These are phyloP conservation scores for Asterochloris erici DNA, from an alignment of 139 green algal species.

Conservation along the genomic window DNA sequence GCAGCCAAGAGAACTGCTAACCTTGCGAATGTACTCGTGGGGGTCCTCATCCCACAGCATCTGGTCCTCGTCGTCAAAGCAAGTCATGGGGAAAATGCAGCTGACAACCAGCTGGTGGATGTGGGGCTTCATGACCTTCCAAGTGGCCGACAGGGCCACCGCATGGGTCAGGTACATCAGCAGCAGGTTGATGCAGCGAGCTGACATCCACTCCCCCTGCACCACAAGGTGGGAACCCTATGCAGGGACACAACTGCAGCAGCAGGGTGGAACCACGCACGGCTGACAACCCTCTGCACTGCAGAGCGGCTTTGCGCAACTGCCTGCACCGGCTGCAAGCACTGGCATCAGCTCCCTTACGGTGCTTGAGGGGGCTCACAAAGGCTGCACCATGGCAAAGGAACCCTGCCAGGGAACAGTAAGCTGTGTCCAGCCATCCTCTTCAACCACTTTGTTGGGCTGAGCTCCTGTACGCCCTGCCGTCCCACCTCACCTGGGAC, in stretches of 20 bases:
- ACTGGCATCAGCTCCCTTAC: too few relatives aligned
- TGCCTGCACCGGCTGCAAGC: too few relatives aligned
- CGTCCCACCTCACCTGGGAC: too few relatives aligned
- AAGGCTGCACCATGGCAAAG: too few relatives aligned
- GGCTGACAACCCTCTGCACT: too few relatives aligned
- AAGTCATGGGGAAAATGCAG: slow-evolving; percentile 87
- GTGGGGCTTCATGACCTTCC: slow-evolving; percentile 78
- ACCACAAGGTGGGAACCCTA: not conserved
- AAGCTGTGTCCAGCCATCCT: too few relatives aligned
- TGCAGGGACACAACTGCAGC: not conserved
- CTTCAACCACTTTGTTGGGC: too few relatives aligned
- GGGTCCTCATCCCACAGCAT: slow-evolving; percentile 94
- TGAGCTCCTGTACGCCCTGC: too few relatives aligned
- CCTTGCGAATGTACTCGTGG: slow-evolving; percentile 96
- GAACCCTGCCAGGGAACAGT: too few relatives aligned
- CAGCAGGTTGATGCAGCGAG: slow-evolving; percentile 75
- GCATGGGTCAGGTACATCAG: slow-evolving; percentile 72
- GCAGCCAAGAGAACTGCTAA: not conserved
- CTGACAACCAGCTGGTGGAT: slow-evolving; percentile 57
- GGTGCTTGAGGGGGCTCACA: too few relatives aligned
- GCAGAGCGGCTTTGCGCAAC: too few relatives aligned
- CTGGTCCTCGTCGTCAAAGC: slow-evolving; percentile 85
- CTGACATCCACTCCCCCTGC: slow-evolving; percentile 56
- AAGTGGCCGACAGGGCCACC: slow-evolving; percentile 40
- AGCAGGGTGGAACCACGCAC: too few relatives aligned